phyloP scores from a whole-genome alignment of 768 basidiomycete genomes.

The Boletus reticulatus region DNA sequence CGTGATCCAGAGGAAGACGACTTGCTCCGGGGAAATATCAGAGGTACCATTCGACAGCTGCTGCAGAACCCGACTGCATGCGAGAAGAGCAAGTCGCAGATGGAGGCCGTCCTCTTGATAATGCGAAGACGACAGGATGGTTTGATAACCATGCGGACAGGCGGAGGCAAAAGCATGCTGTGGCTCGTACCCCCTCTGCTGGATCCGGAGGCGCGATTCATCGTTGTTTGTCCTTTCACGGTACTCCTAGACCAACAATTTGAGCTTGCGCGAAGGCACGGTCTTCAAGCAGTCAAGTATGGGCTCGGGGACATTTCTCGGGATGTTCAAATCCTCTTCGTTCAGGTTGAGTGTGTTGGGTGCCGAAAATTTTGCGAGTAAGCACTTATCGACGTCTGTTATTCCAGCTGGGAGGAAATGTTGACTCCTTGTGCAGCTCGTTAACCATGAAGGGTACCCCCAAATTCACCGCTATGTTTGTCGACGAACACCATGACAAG shows the following conservation, averaged over 20 bases:
- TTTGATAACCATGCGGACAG: conserved; percentile 6
- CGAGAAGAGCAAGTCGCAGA: conserved; percentile 1
- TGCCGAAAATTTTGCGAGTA: neutral
- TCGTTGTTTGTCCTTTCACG: conserved; percentile 1
- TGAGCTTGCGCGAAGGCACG: neutral
- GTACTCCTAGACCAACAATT: neutral
- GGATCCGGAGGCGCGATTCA: neutral
- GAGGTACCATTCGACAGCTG: neutral
- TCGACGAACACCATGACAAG: neutral
- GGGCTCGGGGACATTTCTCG: neutral
- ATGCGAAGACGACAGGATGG: conserved; percentile 1
- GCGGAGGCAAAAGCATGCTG: conserved; percentile 2
- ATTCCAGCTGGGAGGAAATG: neutral
- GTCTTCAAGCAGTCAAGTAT: neutral
- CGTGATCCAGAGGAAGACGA: neutral
- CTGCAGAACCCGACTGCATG: neutral
- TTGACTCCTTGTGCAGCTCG: neutral
- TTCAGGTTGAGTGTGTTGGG: neutral
- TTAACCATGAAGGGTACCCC: neutral
- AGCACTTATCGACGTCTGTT: neutral
- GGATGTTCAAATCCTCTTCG: neutral
- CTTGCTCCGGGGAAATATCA: neutral
- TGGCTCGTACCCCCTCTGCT: neutral
- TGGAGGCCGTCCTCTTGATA: neutral
- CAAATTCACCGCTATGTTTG: neutral